Evolutionary conservation across 2,329 filamentous ascomycete species (phyloP), one percentile per base, ranked within the genome.

Genomic region (Intubia oerlemansii): DNA sequence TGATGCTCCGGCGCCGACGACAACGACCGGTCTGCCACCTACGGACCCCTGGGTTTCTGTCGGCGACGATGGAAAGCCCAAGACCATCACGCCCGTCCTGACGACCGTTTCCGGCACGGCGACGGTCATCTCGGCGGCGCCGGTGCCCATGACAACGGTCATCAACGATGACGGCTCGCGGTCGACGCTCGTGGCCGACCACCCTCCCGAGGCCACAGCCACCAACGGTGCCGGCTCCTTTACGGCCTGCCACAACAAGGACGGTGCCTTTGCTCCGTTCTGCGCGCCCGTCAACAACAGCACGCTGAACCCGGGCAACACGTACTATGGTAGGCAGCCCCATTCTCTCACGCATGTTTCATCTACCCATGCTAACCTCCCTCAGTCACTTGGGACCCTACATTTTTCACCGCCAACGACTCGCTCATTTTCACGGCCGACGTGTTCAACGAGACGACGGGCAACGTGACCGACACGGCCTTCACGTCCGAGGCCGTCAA

Each of bases 381-480:
- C 14, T 5, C 26, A 67, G 63, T 68, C 30, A 65, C 59, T 17
- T 68, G 63, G 62, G 62, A 69, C 37, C 49, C 61, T 15, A 46
- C 52, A 28, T 59, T 50, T 45, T 66, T 62, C 27, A 51, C 54
- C 38, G 48, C 47, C 15, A 51, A 48, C 27, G 48, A 47, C 14
- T 51, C 48, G 25, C 41, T 57, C 30, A 39, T 44, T 7, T 28
- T 52, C 28, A 37, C 44, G 5, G 51, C 47, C 38, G 44, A 45
- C 40, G 52, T 53, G 36, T 45, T 56, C 36, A 52, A 59, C 41
- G 44, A 48, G 35, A 48, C 47, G 31, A 38, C 36, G 2, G 42
- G 41, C 34, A 33, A 28, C 6, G 10, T 39, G 17, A 36, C 37
- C 10, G 32, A 38, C 17, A 41, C 45, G 31, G 49, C 45, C 22